Percentiles rank a stretch among this genome's conserved stretches.
phyloP scores from a whole-genome alignment of 192 early-diverging fungal genomes.

The Coemansia sp. region DNA sequence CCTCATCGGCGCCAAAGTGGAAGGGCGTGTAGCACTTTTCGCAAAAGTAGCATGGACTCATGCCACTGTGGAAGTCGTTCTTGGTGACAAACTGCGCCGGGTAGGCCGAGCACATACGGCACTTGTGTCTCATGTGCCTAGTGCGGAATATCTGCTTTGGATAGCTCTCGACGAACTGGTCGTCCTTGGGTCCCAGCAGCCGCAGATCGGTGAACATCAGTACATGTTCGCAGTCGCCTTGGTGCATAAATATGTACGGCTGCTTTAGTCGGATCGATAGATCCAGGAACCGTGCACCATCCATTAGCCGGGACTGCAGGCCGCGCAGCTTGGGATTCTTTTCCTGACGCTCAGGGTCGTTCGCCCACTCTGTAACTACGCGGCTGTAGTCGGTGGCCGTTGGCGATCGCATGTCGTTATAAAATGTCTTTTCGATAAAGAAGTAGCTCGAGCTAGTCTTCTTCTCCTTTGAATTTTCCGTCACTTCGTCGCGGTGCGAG shows the following conservation, averaged over 20 bases:
- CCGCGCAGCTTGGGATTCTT: slow-evolving; percentile 54
- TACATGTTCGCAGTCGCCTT: slow-evolving; percentile 79
- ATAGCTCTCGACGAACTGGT: slow-evolving; percentile 56
- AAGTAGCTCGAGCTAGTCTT: slow-evolving; percentile 72
- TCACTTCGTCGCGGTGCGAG: slow-evolving; percentile 42
- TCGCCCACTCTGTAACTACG: slow-evolving; percentile 73
- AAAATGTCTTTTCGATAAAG: slow-evolving; percentile 78
- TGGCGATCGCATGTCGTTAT: slow-evolving; percentile 67
- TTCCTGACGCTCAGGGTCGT: slow-evolving; percentile 55
- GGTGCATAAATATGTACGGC: slow-evolving; percentile 76
- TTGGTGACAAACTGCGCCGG: slow-evolving; percentile 67
- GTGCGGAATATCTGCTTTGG: slow-evolving; percentile 62
- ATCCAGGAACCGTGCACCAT: slow-evolving; percentile 63
- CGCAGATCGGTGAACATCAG: slow-evolving; percentile 69
- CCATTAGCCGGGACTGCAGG: slow-evolving; percentile 61
- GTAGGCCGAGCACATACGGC: slow-evolving; percentile 66
- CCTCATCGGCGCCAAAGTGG: slow-evolving; percentile 64
- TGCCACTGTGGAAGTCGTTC: slow-evolving; percentile 70
- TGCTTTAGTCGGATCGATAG: slow-evolving; percentile 65
- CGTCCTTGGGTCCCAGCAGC: slow-evolving; percentile 57
- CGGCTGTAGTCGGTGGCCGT: slow-evolving; percentile 70
- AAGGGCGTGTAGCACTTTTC: slow-evolving; percentile 70
- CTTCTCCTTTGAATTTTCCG: slow-evolving; percentile 55
- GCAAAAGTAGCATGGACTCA: slow-evolving; percentile 73
- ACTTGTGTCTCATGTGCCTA: slow-evolving; percentile 59